phyloP scores from a whole-genome alignment of 2,329 filamentous ascomycete genomes.

The Fusarium nisikadoi region DNA sequence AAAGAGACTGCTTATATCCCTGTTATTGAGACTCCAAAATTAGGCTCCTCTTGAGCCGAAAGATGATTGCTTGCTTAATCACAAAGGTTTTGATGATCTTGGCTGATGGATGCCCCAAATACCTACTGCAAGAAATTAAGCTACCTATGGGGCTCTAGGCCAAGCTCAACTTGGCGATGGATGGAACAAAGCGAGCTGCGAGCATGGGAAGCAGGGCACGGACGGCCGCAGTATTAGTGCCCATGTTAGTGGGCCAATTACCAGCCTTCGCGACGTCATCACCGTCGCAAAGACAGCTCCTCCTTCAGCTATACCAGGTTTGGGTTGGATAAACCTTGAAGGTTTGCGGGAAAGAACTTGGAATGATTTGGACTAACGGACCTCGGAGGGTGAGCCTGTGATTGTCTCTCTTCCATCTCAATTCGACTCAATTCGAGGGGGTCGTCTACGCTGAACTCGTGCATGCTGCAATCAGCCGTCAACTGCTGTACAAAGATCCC shows the following conservation, averaged over 20 bases:
- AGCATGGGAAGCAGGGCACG: slow-evolving; percentile 29
- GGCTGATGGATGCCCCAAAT: slow-evolving; percentile 6
- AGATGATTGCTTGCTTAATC: neutral
- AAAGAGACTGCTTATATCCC: neutral
- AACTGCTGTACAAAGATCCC: slow-evolving; percentile 29
- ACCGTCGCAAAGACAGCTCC: slow-evolving; percentile 24
- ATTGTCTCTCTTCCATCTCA: neutral
- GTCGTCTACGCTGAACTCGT: slow-evolving; percentile 10
- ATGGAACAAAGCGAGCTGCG: neutral
- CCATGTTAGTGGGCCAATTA: slow-evolving; percentile 27
- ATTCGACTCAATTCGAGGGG: neutral
- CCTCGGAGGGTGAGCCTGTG: neutral
- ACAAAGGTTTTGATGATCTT: neutral
- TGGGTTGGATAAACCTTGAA: slow-evolving; percentile 26
- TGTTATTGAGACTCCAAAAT: neutral
- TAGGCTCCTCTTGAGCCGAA: neutral
- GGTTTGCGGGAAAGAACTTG: slow-evolving; percentile 22
- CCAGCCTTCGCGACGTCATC: slow-evolving; percentile 31
- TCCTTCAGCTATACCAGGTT: slow-evolving; percentile 19
- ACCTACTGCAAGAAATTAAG: slow-evolving; percentile 28
- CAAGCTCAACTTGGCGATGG: slow-evolving; percentile 6
- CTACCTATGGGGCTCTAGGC: slow-evolving; percentile 8
- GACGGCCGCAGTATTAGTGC: slow-evolving; percentile 4
- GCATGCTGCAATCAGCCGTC: slow-evolving; percentile 33
- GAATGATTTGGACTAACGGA: slow-evolving; percentile 4